Percentiles rank a stretch among this genome's conserved stretches.
These are phyloP conservation scores for Rhynchosporium graminicola DNA, from an alignment of 2,329 filamentous ascomycete genomes.

Conservation along the genomic window DNA sequence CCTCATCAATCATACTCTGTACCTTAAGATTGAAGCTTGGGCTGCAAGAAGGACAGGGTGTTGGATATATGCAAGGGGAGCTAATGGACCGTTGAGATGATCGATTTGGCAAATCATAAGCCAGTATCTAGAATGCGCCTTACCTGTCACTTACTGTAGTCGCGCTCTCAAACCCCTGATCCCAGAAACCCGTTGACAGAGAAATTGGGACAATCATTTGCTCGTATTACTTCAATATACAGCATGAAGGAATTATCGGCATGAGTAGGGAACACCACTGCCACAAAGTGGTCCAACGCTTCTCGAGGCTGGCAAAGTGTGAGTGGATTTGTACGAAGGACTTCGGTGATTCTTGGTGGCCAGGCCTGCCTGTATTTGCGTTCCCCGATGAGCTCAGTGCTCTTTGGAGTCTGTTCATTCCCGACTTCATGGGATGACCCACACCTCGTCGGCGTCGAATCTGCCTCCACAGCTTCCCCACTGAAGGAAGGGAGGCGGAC, in stretches of 20 bases:
- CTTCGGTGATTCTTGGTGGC: conserved; percentile 1
- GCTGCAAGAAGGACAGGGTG: background rate
- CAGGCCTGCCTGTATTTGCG: background rate
- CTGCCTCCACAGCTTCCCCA: conserved; percentile 4
- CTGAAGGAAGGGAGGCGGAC: conserved; percentile 7
- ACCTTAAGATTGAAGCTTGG: conserved; percentile 9
- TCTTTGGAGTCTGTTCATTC: conserved; percentile 7
- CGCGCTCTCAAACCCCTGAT: background rate
- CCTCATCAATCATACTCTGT: background rate
- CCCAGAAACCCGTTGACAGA: conserved; percentile 4
- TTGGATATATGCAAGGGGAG: background rate
- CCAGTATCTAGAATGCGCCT: conserved; percentile 8
- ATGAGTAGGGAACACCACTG: background rate
- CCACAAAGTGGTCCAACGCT: conserved; percentile 4
- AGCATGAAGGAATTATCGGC: too few relatives aligned
- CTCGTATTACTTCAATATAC: background rate
- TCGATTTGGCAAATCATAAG: conserved; percentile 13
- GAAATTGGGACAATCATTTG: background rate
- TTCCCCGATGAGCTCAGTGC: background rate
- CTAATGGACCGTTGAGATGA: conserved; percentile 1
- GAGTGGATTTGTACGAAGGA: background rate
- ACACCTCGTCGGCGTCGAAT: conserved; percentile 10
- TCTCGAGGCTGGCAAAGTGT: background rate
- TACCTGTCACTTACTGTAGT: conserved; percentile 2
- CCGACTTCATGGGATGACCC: conserved; percentile 7